Percentiles rank a stretch among this genome's conserved stretches.
Evolutionary conservation across 495 filamentous ascomycete species (phyloP).

Genomic region (Penicillium samsonianum): DNA sequence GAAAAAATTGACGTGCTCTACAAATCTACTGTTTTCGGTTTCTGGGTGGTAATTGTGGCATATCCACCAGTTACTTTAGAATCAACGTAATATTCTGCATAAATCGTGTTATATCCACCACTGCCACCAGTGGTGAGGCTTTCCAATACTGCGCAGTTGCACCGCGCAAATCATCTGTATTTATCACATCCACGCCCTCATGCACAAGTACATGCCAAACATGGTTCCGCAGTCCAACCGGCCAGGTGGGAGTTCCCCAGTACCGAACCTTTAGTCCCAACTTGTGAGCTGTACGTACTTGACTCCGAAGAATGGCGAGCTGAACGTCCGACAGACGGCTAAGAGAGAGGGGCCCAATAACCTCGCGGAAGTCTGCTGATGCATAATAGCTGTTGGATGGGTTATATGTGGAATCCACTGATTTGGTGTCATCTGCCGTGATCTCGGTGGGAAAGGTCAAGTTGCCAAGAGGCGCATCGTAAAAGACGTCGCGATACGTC

Average conservation of each 20-base stretch:
- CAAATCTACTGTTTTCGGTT: neutral
- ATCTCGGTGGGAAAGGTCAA: constrained; percentile 25
- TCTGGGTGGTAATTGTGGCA: neutral
- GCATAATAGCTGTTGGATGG: constrained; percentile 44
- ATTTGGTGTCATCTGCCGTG: neutral
- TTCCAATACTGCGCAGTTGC: constrained; percentile 29
- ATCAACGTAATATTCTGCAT: neutral
- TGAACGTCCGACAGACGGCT: constrained; percentile 47
- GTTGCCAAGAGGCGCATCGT: constrained; percentile 63
- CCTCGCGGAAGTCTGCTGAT: constrained; percentile 41
- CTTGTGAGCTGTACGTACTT: constrained; percentile 59
- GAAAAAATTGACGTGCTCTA: neutral
- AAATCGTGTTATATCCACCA: neutral
- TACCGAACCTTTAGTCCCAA: constrained; percentile 67
- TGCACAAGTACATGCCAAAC: constrained; percentile 65
- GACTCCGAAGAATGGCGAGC: constrained; percentile 52
- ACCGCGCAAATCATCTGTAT: constrained; percentile 30
- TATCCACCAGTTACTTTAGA: neutral
- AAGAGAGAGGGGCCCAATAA: constrained; percentile 38
- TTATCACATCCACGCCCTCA: constrained; percentile 57
- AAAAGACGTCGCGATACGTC: constrained; percentile 63
- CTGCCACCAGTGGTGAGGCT: constrained; percentile 17
- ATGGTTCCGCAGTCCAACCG: constrained; percentile 60
- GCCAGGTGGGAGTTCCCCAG: constrained; percentile 70
- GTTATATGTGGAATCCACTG: constrained; percentile 19